Base-by-base conservation (phyloP, 805 yeast genomes). In the Myxozyma melibiosi region DNA sequence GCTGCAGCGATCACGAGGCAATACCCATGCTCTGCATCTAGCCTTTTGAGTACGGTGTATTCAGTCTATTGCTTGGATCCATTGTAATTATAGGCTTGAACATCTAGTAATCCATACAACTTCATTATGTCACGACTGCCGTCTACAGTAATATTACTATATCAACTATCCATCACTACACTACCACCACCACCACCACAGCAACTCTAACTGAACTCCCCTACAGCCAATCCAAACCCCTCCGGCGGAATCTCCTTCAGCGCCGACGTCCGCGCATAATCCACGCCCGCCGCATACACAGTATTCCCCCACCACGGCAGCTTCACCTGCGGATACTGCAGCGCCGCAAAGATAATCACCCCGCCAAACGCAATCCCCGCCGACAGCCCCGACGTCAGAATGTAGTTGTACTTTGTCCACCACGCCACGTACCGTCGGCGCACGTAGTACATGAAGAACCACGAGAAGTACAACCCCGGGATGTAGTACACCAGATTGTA, bases 331-430 rank as follows among this genome's bases (percentile, higher is more conserved):
- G 53, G 24, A 63, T 73, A 78, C 57, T 71, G 71, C 9, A 74
- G 74, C 2, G 73, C 67, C 65, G 83, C 74, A 65, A 84, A 84
- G 13, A 85, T 78, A 27, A 83, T 55, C 49, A 85, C 71, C 1
- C 86, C 80, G 31, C 85, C 78, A 59, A 83, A 75, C 0, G 88
- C 88, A 20, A 84, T 78, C 0, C 88, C 88, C 4, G 85, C 80
- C 38, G 85, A 84, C 16, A 86, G 71, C 1, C 83, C 90, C 25
- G 86, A 83, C 20, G 86, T 78, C 45, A 85, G 72, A 4, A 84
- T 78, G 68, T 83, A 84, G 68, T 84, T 84, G 69, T 85, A 85
- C 70, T 84, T 84, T 37, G 84, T 83, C 90, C 90, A 85, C 90
- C 90, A 86, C 43, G 76, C 73, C 78, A 79, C 73, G 71, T 81